Evolutionary conservation across 306 rosid species (phyloP).

Genomic region (Glycyrrhiza uralensis): DNA sequence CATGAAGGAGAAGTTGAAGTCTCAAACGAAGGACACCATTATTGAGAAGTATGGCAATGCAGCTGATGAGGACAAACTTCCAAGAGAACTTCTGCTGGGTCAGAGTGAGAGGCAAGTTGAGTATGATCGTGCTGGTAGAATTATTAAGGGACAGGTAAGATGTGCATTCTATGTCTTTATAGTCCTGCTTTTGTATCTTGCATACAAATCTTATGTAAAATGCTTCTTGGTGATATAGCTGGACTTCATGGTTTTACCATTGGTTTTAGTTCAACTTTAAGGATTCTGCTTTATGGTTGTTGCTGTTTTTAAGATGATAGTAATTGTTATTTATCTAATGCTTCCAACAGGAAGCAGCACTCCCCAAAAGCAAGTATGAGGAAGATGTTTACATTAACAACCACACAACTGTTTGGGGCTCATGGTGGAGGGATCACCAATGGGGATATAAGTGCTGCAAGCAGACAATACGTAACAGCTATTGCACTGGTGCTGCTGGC

Average conservation of each 20-base stretch:
- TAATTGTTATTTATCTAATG: not conserved
- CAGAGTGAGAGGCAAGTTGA: slow-evolving; percentile 62
- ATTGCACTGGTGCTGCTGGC: slow-evolving; percentile 36
- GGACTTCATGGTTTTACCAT: not conserved
- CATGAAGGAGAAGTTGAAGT: slow-evolving; percentile 51
- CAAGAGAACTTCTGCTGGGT: slow-evolving; percentile 62
- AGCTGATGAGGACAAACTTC: slow-evolving; percentile 27
- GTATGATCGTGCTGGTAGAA: slow-evolving; percentile 48
- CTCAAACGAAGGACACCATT: slow-evolving; percentile 46
- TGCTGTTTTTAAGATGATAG: not conserved
- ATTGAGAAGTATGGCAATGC: slow-evolving; percentile 36
- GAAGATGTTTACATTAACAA: slow-evolving; percentile 42
- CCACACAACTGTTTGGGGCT: slow-evolving; percentile 69
- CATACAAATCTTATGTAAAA: not conserved
- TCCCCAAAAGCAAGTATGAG: slow-evolving; percentile 55
- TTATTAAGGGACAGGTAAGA: slow-evolving; percentile 49
- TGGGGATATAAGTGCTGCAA: slow-evolving; percentile 80
- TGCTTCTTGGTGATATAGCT: not conserved
- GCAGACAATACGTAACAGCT: slow-evolving; percentile 29
- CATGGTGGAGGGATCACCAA: slow-evolving; percentile 81
- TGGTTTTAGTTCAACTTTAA: not conserved
- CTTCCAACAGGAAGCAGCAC: slow-evolving; percentile 20
- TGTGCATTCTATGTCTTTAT: not conserved
- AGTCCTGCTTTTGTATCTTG: not conserved
- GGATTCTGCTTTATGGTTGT: not conserved